Evolutionary conservation across 2,329 filamentous ascomycete species (phyloP), one percentile per base, ranked within the genome.

Genomic region (Colletotrichum kahawae): DNA sequence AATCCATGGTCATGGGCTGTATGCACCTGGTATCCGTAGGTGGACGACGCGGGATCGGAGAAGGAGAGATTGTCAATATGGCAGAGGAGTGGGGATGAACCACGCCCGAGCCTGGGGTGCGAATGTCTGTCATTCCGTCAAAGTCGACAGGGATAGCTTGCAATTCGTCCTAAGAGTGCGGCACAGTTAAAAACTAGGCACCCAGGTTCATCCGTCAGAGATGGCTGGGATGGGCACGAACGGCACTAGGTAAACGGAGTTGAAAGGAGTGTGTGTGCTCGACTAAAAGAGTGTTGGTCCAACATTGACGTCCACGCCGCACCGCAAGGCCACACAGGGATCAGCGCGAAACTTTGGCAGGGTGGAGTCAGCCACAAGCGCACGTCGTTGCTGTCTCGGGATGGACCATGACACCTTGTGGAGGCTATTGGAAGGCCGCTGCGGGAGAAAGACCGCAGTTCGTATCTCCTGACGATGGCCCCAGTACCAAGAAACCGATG

Each of bases 351-450:
- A 75, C 62, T 24, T 57, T 65, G 63, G 43, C 31, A 36, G 51
- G 62, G 67, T 59, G 54, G 72, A 63, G 62, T 67, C 72, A 75
- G 72, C 72, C 68, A 71, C 56, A 71, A 59, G 54, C 62, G 67
- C 56, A 54, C 67, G 54, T 63, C 54, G 60, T 38, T 71, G 51
- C 36, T 62, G 60, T 66, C 36, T 71, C 68, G 68, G 57, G 72
- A 67, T 72, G 56, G 36, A 27, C 33, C 21, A 59, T 33, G 16
- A 2, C 34, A 33, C 13, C 33, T 60, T 33, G 27, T 9, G 27
- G 31, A 27, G 24, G 36, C 59, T 34, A 38, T 36, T 74, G 67
- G 59, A 36, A 24, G 48, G n/a, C 71, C 69, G 63, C 56, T 71
- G 63, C 18, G 72, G 68, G 38, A 75, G 38, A 21, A 63, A 59